These are phyloP conservation scores for Crassisporium funariophilum DNA, from an alignment of 768 basidiomycete genomes.

Conservation along the genomic window DNA sequence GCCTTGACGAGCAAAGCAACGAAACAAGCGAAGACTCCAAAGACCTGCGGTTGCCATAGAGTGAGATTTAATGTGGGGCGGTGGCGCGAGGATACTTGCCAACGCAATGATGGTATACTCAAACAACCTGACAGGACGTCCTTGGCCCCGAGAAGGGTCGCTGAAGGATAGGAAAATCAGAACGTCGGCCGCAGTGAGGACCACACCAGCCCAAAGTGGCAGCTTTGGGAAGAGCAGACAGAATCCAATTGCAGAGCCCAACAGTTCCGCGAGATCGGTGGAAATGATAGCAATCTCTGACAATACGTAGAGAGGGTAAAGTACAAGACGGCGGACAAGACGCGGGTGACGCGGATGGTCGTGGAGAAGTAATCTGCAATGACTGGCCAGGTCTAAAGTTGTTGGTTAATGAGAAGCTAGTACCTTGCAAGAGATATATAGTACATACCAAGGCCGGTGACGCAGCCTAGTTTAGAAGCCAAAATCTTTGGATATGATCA, in stretches of 20 bases:
- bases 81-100: constrained; percentile 40
- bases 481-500: constrained; percentile 46
- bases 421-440: background rate
- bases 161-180: constrained; percentile 60
- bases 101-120: constrained; percentile 56
- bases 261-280: constrained; percentile 72
- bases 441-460: constrained; percentile 63
- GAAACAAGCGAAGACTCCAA: constrained; percentile 70
- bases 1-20: constrained; percentile 64
- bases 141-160: constrained; percentile 55
- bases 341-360: constrained; percentile 50
- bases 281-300: constrained; percentile 64
- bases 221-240: constrained; percentile 61
- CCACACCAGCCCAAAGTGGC: constrained; percentile 57
- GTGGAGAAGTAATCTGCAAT: constrained; percentile 58
- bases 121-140: constrained; percentile 58
- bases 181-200: constrained; percentile 61
- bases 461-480: constrained; percentile 67
- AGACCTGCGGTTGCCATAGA: constrained; percentile 33
- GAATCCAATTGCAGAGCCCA: constrained; percentile 72
- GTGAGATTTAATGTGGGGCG: constrained; percentile 13
- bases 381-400: constrained; percentile 54
- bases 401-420: background rate
- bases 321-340: constrained; percentile 45
- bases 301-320: constrained; percentile 58